These are phyloP conservation scores for Colletotrichum tamarilloi DNA, from an alignment of 2,329 filamentous ascomycete genomes.

Conservation along the genomic window DNA sequence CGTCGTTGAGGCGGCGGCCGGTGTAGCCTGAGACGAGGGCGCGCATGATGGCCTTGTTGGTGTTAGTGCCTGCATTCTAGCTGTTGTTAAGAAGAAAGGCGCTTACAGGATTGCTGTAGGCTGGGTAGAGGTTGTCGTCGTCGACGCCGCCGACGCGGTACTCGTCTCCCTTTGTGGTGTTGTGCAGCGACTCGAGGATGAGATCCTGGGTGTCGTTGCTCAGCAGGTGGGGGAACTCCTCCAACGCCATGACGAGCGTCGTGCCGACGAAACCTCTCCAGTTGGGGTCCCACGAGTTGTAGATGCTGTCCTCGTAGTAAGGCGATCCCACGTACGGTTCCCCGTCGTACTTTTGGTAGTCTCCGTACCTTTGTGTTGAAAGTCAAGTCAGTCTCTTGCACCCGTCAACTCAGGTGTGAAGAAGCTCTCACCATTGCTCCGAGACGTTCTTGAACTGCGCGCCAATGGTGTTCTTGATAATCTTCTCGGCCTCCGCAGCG, in stretches of 20 bases:
- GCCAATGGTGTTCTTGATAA: constrained; percentile 64
- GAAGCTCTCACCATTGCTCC: constrained; percentile 62
- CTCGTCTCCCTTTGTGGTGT: constrained; percentile 67
- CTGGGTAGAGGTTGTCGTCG: constrained; percentile 70
- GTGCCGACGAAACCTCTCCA: constrained; percentile 73
- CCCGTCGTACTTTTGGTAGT: constrained; percentile 66
- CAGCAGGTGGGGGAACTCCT: constrained; percentile 65
- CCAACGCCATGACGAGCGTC: constrained; percentile 66
- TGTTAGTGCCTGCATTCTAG: not conserved
- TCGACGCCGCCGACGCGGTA: constrained; percentile 71
- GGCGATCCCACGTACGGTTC: constrained; percentile 66
- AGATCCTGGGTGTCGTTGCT: constrained; percentile 48
- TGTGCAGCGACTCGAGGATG: constrained; percentile 65
- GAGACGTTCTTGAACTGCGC: constrained; percentile 63
- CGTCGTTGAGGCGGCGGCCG: constrained; percentile 62
- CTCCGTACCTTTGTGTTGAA: constrained; percentile 50
- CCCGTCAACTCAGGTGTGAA: constrained; percentile 31
- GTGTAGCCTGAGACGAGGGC: constrained; percentile 70
- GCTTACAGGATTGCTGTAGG: constrained; percentile 67
- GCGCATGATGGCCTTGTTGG: constrained; percentile 63
- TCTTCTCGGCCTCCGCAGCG: constrained; percentile 60
- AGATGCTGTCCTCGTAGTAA: constrained; percentile 62
- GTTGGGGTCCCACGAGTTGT: constrained; percentile 71
- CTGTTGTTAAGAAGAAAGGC: no score
- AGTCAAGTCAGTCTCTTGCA: not conserved